Percentiles rank a stretch among this genome's conserved stretches.
phyloP scores from a whole-genome alignment of 2,329 filamentous ascomycete species.

The Ophiostoma angusticollis region DNA sequence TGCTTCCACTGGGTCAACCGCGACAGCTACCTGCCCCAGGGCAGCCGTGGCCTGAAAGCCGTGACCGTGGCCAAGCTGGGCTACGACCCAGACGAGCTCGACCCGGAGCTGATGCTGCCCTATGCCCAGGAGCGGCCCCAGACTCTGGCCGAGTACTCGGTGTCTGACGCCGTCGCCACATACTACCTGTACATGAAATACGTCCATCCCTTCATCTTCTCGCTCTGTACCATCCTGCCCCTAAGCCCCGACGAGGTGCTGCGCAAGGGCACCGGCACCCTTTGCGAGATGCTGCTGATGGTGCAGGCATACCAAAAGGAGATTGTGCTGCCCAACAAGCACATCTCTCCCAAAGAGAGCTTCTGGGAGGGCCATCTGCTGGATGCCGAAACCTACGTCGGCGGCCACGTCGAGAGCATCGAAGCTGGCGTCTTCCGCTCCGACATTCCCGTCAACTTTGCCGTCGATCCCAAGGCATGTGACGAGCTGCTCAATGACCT shows the following conservation, averaged over 20 bases:
- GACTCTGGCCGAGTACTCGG: constrained; percentile 91
- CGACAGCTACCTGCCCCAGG: constrained; percentile 94
- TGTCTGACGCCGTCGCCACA: constrained; percentile 95
- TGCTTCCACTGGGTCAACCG: constrained; percentile 98
- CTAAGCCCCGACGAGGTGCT: constrained; percentile 85
- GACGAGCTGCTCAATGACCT: constrained; percentile 80
- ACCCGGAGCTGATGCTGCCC: constrained; percentile 93
- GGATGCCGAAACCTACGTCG: constrained; percentile 95
- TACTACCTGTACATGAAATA: constrained; percentile 99
- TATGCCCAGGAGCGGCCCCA: constrained; percentile 84
- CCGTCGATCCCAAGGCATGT: constrained; percentile 74
- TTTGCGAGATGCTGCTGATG: constrained; percentile 99
- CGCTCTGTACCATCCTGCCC: constrained; percentile 89
- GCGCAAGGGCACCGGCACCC: constrained; percentile 89
- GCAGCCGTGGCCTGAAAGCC: constrained; percentile 91
- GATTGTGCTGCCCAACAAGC: constrained; percentile 93
- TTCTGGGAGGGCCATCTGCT: constrained; percentile 96
- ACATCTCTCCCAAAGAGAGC: constrained; percentile 75
- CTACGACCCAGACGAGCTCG: constrained; percentile 94
- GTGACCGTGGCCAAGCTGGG: constrained; percentile 96
- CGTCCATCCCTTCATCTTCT: constrained; percentile 99
- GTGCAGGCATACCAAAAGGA: constrained; percentile 88
- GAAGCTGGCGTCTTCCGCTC: constrained; percentile 94
- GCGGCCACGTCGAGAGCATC: constrained; percentile 97
- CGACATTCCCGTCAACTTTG: constrained; percentile 90